These are phyloP conservation scores for Beta macrorhiza DNA, from an alignment of 179 eudicot species.

Conservation along the genomic window DNA sequence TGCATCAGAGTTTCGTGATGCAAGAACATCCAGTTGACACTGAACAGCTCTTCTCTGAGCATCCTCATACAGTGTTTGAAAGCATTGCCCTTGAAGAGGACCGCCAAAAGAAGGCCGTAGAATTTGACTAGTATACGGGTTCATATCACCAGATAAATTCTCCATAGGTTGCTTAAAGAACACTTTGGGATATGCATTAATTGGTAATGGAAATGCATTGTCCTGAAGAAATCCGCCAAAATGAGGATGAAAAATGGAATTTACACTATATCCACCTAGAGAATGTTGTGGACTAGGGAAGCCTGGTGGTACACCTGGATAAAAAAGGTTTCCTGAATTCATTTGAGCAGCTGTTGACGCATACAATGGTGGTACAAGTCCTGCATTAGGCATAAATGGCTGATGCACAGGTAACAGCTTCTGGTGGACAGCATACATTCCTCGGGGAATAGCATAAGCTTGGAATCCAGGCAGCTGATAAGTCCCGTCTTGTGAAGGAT, in stretches of 20 bases:
- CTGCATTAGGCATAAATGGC: constrained; percentile 49
- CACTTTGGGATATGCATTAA: constrained; percentile 41
- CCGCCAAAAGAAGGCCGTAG: constrained; percentile 41
- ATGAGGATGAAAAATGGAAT: constrained; percentile 44
- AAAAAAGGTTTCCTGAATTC: constrained; percentile 48
- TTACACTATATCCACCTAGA: constrained; percentile 41
- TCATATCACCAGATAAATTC: constrained; percentile 32
- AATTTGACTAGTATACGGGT: constrained; percentile 39
- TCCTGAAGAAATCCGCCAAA: constrained; percentile 44
- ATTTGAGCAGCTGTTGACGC: constrained; percentile 55
- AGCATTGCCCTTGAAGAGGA: constrained; percentile 44
- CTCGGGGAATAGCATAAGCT: constrained; percentile 39
- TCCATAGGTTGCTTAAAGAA: constrained; percentile 45
- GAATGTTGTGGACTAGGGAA: constrained; percentile 43
- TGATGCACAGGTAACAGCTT: constrained; percentile 39
- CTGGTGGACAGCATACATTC: constrained; percentile 32
- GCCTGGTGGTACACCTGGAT: constrained; percentile 46
- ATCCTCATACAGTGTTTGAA: constrained; percentile 36
- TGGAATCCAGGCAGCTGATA: constrained; percentile 35
- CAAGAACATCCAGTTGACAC: constrained; percentile 25
- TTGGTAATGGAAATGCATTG: constrained; percentile 37
- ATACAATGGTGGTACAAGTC: constrained; percentile 52
- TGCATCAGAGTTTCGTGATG: constrained; percentile 24
- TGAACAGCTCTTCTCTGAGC: constrained; percentile 31
- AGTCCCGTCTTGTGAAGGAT: constrained; percentile 12